These are phyloP conservation scores for Elsinoe fawcettii DNA, from an alignment of 2,329 filamentous ascomycete species.

Conservation along the genomic window DNA sequence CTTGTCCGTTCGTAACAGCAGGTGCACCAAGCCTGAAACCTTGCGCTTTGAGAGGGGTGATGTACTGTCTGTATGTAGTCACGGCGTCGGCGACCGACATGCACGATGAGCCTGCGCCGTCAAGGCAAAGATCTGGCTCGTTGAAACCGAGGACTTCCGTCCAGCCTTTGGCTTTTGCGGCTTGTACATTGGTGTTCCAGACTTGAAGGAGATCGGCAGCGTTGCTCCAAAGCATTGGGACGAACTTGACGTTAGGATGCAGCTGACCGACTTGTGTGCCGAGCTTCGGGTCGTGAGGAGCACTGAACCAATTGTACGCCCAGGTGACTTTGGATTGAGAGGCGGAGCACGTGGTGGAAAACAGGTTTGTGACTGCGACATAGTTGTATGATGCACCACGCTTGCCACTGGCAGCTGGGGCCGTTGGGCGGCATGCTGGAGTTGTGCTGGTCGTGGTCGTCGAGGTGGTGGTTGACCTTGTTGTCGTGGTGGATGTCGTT, in stretches of 20 bases:
- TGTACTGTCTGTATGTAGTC: slow-evolving; percentile 44
- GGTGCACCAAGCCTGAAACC: slow-evolving; percentile 47
- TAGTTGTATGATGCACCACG: slow-evolving; percentile 64
- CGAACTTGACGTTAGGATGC: slow-evolving; percentile 44
- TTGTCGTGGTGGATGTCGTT: slow-evolving; percentile 21
- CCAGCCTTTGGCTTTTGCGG: slow-evolving; percentile 48
- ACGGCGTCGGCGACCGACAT: slow-evolving; percentile 47
- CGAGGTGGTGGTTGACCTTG: background rate
- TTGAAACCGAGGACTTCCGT: slow-evolving; percentile 60
- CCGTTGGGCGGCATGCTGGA: slow-evolving; percentile 8
- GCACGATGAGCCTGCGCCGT: slow-evolving; percentile 47
- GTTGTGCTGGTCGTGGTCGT: slow-evolving; percentile 21
- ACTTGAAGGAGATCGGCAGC: slow-evolving; percentile 35
- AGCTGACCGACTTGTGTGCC: slow-evolving; percentile 25
- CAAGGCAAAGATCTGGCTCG: slow-evolving; percentile 54
- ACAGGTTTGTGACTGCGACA: slow-evolving; percentile 43
- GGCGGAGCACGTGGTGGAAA: slow-evolving; percentile 38
- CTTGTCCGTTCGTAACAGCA: slow-evolving; percentile 54
- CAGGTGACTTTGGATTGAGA: slow-evolving; percentile 44
- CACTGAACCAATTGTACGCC: slow-evolving; percentile 60
- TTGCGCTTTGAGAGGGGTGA: slow-evolving; percentile 50
- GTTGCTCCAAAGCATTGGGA: slow-evolving; percentile 61
- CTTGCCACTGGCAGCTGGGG: slow-evolving; percentile 38
- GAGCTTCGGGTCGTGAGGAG: slow-evolving; percentile 29
- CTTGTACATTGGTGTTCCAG: slow-evolving; percentile 41